phyloP scores from a whole-genome alignment of 1,284 basidiomycete genomes.

The Marasmius tenuissimus region DNA sequence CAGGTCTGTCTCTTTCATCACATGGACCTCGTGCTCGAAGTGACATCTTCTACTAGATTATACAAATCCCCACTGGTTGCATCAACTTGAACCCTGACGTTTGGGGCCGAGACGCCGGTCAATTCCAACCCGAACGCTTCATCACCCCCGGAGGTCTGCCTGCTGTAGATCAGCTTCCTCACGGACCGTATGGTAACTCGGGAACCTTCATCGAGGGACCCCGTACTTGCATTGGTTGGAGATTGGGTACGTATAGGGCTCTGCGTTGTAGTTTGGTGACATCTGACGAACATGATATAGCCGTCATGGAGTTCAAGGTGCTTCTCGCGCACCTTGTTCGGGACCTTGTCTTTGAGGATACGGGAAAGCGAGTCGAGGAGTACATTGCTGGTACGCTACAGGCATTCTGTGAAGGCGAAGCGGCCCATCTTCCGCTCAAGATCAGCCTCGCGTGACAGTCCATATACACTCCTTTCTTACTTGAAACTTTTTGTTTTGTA shows the following conservation, averaged over 20 bases:
- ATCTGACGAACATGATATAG: conserved; percentile 15
- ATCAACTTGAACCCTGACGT: conserved; percentile 35
- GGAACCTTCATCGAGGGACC: conserved; percentile 42
- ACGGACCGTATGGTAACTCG: conserved; percentile 28
- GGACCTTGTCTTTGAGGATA: conserved; percentile 34
- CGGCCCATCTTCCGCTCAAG: conserved; percentile 22
- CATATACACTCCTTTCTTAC: neutral
- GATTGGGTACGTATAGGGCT: conserved; percentile 24
- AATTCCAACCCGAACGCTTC: conserved; percentile 44
- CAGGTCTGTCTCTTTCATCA: conserved; percentile 21
- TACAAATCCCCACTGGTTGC: conserved; percentile 31
- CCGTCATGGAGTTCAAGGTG: conserved; percentile 39
- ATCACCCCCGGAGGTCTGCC: conserved; percentile 28
- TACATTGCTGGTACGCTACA: conserved; percentile 38
- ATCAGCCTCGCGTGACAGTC: neutral
- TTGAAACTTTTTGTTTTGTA: neutral
- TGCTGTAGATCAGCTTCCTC: conserved; percentile 26
- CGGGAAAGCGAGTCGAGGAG: conserved; percentile 27
- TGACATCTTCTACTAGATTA: conserved; percentile 20
- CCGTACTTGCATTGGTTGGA: conserved; percentile 38
- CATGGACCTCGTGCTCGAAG: conserved; percentile 10
- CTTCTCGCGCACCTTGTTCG: conserved; percentile 36
- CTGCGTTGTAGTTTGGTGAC: neutral
- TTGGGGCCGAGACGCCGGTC: conserved; percentile 42
- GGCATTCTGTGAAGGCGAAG: conserved; percentile 32